These are phyloP conservation scores for Telopea speciosissima DNA, from an alignment of 177 flowering plant species.

Conservation along the genomic window DNA sequence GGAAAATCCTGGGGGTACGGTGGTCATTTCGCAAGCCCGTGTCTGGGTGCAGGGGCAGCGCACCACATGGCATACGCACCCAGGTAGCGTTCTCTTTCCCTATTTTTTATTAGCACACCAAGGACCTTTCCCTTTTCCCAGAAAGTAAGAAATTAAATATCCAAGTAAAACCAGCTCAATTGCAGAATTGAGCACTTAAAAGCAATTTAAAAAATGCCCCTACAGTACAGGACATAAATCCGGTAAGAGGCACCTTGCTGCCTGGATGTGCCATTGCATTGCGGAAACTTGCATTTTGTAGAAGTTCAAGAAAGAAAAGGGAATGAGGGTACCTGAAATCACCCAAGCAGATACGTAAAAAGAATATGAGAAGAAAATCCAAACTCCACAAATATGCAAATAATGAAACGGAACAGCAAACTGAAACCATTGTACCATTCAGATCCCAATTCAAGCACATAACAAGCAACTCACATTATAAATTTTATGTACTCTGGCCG, in stretches of 20 bases:
- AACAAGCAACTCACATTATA: constrained; percentile 55
- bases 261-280: constrained; percentile 97
- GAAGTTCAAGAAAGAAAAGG: constrained; percentile 90
- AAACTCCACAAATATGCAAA: background rate
- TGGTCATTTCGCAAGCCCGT: too few species aligned
- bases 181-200: background rate
- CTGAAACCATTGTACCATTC: background rate
- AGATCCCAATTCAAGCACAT: background rate
- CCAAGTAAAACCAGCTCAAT: background rate
- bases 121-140: background rate
- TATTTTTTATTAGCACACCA: background rate
- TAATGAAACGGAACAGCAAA: background rate
- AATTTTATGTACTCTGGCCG: constrained; percentile 80
- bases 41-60: too few species aligned
- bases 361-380: constrained; percentile 1
- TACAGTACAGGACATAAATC: background rate
- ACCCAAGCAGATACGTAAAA: background rate
- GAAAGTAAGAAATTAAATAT: background rate
- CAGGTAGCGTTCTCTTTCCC: too few species aligned
- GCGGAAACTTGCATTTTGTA: constrained; percentile 86
- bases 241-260: constrained; percentile 55
- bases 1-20: too few species aligned
- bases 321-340: constrained; percentile 90
- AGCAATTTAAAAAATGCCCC: background rate
- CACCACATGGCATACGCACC: too few species aligned